phyloP scores from a whole-genome alignment of 164 flowering plant species.

The Hamamelis virginiana region DNA sequence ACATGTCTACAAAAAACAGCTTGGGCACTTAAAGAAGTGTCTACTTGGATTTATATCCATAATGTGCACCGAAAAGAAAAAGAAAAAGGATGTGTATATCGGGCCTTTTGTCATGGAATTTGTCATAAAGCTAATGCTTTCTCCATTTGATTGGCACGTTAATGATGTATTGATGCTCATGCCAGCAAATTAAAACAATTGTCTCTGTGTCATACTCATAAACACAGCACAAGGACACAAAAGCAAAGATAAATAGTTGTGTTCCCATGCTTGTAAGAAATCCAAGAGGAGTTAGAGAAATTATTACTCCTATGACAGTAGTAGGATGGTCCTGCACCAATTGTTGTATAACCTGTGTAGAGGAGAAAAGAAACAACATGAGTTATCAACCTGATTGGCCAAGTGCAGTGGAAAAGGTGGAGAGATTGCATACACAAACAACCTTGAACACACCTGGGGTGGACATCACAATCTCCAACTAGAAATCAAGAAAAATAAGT shows the following conservation, averaged over 20 bases:
- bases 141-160: too few species aligned
- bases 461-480: constrained; percentile 76
- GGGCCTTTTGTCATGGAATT: background rate
- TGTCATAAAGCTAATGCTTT: too few species aligned
- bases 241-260: too few species aligned
- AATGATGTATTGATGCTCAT: too few species aligned
- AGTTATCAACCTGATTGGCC: background rate
- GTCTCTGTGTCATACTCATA: too few species aligned
- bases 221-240: too few species aligned
- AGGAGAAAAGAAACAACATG: constrained; percentile 14
- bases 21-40: background rate
- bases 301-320: constrained; percentile 57
- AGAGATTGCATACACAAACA: constrained; percentile 11
- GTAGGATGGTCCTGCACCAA: constrained; percentile 61
- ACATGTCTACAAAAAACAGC: background rate
- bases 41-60: background rate
- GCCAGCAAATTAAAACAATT: too few species aligned
- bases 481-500: constrained; percentile 19
- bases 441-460: constrained; percentile 87
- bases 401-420: too few species aligned
- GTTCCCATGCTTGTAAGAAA: background rate
- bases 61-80: background rate
- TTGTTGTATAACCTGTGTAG: constrained; percentile 50
- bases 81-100: background rate
- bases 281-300: background rate